These are phyloP conservation scores for Acacia crassicarpa DNA, from an alignment of 306 rosid species.

Conservation along the genomic window DNA sequence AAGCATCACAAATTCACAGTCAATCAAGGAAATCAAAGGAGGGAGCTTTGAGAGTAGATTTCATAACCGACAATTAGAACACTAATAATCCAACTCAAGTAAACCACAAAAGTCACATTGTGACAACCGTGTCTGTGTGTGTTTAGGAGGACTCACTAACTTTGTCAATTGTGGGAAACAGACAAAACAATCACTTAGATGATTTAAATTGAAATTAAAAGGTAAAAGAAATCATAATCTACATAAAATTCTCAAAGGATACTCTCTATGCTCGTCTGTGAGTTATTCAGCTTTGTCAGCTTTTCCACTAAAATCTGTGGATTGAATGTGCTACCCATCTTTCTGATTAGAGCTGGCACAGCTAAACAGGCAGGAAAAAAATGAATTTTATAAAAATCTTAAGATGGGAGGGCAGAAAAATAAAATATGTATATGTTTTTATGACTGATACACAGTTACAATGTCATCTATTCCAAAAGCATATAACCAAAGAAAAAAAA, in stretches of 20 bases:
- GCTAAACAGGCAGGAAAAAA: slow-evolving; percentile 37
- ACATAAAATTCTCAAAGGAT: slow-evolving; percentile 59
- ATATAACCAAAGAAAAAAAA: neutral
- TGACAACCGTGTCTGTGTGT: neutral
- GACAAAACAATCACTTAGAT: slow-evolving; percentile 6
- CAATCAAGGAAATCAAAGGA: slow-evolving; percentile 8
- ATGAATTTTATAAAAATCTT: slow-evolving; percentile 44
- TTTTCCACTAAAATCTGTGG: slow-evolving; percentile 95
- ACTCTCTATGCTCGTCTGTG: slow-evolving; percentile 99
- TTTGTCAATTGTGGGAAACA: slow-evolving; percentile 12
- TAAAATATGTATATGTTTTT: slow-evolving; percentile 7
- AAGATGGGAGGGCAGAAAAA: slow-evolving; percentile 9
- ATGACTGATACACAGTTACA: slow-evolving; percentile 18
- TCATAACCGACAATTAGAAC: slow-evolving; percentile 4
- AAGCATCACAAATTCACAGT: neutral
- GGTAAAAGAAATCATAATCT: slow-evolving; percentile 4
- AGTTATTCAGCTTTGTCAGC: slow-evolving; percentile 87
- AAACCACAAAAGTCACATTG: neutral
- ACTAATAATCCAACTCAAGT: slow-evolving; percentile 4
- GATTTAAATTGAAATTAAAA: slow-evolving; percentile 20
- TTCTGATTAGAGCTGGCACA: slow-evolving; percentile 36
- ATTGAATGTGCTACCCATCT: slow-evolving; percentile 93
- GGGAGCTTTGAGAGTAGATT: slow-evolving; percentile 7
- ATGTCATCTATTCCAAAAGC: slow-evolving; percentile 1
- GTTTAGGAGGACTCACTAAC: neutral